Conservation (phyloP, 179 eudicot species). For the Nepenthes alata region DNA sequence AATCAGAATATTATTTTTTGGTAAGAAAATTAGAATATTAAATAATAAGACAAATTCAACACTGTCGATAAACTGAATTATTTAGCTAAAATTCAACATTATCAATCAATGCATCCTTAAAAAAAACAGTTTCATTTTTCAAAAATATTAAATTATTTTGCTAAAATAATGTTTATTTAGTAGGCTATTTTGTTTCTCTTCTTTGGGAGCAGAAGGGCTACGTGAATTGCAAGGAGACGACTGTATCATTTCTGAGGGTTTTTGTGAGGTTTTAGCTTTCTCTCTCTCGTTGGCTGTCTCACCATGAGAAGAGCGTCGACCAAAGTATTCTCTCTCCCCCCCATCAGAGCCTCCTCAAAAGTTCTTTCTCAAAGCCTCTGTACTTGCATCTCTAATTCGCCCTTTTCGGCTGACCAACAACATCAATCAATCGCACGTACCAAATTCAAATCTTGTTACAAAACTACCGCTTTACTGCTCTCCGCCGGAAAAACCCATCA, state of each 20-base stretch:
- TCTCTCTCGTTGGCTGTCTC: neutral
- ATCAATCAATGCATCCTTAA: no score
- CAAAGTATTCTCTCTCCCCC: slow-evolving; percentile 24
- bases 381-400: slow-evolving; percentile 15
- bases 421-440: slow-evolving; percentile 11
- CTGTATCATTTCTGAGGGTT: neutral
- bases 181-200: no score
- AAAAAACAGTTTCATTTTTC: no score
- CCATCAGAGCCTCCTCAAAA: slow-evolving; percentile 15
- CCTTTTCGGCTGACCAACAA: slow-evolving; percentile 16
- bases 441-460: slow-evolving; percentile 17
- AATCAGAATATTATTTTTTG: no score
- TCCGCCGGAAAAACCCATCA: slow-evolving; percentile 12
- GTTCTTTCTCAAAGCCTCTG: slow-evolving; percentile 19
- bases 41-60: no score
- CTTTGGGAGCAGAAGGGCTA: neutral
- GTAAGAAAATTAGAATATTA: no score
- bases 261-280: slow-evolving; percentile 5
- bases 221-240: neutral
- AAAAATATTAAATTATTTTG: no score
- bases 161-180: no score
- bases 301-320: slow-evolving; percentile 53
- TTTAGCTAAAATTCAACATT: no score
- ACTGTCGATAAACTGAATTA: no score
- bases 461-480: slow-evolving; percentile 15